Conservation (phyloP, 129 eudicot species). For the Helichrysum umbraculigerum region DNA sequence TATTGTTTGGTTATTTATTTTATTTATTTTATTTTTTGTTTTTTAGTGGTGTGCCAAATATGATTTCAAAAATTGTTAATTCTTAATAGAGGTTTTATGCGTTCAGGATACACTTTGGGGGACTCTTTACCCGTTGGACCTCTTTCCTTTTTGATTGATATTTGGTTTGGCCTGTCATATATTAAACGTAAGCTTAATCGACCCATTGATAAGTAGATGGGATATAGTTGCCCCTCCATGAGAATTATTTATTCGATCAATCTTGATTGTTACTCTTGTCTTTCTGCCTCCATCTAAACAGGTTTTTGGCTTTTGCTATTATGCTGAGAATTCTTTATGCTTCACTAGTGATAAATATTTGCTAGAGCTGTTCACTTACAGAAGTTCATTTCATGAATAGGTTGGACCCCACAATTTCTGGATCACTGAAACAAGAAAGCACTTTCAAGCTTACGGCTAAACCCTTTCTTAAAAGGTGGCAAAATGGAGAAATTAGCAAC, state of each 20-base stretch:
- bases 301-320: neutral
- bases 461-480: conserved; percentile 97
- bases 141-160: neutral
- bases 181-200: conserved; percentile 1
- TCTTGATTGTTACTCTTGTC: neutral
- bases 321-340: neutral
- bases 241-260: neutral
- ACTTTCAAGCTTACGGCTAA: conserved; percentile 83
- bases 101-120: neutral
- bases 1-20: neutral
- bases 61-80: neutral
- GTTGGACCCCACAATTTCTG: conserved; percentile 92
- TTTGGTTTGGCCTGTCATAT: neutral
- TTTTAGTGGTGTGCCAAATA: neutral
- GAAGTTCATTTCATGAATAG: conserved; percentile 36
- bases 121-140: neutral
- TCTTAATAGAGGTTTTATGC: conserved; percentile 7
- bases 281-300: neutral
- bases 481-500: conserved; percentile 97
- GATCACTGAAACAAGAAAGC: conserved; percentile 84
- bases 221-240: neutral
- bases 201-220: too few species aligned
- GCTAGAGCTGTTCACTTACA: neutral
- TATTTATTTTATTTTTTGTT: neutral
- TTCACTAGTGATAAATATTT: neutral